Conservation (phyloP, 2,329 filamentous ascomycete genomes). For the Plenodomus biglobosus region DNA sequence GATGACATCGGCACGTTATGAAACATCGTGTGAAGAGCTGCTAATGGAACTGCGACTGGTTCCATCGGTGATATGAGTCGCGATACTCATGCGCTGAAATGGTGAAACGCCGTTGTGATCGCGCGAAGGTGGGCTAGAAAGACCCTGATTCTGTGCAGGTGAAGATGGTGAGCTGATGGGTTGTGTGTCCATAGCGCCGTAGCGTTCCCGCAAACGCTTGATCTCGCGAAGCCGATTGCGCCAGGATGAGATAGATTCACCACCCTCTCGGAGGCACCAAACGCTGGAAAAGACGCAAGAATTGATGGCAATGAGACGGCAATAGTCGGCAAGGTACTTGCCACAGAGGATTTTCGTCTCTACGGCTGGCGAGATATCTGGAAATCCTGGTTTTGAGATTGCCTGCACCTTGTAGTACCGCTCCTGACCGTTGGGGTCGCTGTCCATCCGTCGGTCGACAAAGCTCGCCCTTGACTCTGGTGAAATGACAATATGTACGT, state of each 20-base stretch:
- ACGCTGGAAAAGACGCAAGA: constrained; percentile 90
- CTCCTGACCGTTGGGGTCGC: constrained; percentile 47
- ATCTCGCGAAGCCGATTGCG: constrained; percentile 83
- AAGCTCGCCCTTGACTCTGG: constrained; percentile 80
- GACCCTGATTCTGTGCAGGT: constrained; percentile 19
- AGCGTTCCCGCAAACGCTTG: constrained; percentile 71
- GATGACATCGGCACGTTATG: constrained; percentile 3
- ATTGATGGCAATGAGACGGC: constrained; percentile 86
- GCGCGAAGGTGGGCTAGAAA: constrained; percentile 33
- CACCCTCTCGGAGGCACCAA: constrained; percentile 76
- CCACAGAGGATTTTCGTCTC: constrained; percentile 87
- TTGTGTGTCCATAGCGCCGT: constrained; percentile 22
- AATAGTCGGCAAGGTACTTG: constrained; percentile 78
- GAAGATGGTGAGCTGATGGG: constrained; percentile 24
- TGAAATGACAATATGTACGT: constrained; percentile 93
- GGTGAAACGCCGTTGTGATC: constrained; percentile 32
- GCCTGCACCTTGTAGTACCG: constrained; percentile 87
- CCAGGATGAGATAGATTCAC: constrained; percentile 88
- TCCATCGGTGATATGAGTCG: constrained; percentile 41
- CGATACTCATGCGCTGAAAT: constrained; percentile 42
- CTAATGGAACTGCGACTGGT: constrained; percentile 43
- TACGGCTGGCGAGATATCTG: constrained; percentile 85
- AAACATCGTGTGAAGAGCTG: constrained; percentile 37
- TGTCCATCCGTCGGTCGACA: constrained; percentile 55
- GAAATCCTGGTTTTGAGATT: constrained; percentile 84